These are phyloP conservation scores for Iris macrosiphon DNA, from an alignment of 106 monocot species.

Conservation along the genomic window DNA sequence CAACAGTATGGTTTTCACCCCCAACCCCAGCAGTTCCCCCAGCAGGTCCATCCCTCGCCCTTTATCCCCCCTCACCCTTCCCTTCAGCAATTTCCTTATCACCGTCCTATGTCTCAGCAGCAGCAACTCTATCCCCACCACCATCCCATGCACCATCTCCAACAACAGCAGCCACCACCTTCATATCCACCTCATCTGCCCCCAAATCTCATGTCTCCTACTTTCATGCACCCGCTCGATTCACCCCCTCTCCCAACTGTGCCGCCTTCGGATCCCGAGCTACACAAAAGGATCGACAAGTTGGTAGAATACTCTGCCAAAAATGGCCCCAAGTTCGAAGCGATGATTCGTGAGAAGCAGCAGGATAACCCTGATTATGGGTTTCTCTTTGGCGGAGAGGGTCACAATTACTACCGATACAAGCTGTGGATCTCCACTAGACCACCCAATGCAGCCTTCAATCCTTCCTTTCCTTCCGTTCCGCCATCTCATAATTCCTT, in stretches of 20 bases:
- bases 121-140: constrained; percentile 47
- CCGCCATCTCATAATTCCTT: constrained; percentile 31
- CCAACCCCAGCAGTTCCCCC: constrained; percentile 49
- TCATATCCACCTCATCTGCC: constrained; percentile 32
- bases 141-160: constrained; percentile 27
- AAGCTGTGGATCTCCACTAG: constrained; percentile 56
- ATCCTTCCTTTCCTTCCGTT: constrained; percentile 28
- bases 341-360: constrained; percentile 92
- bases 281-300: constrained; percentile 88
- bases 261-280: constrained; percentile 82
- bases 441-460: constrained; percentile 32
- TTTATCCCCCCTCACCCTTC: constrained; percentile 56
- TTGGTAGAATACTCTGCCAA: constrained; percentile 77
- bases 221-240: constrained; percentile 49
- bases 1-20: constrained; percentile 55
- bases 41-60: constrained; percentile 41
- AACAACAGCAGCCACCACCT: constrained; percentile 38
- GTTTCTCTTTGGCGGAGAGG: constrained; percentile 92
- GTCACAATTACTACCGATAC: constrained; percentile 78
- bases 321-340: constrained; percentile 93
- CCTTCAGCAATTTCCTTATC: constrained; percentile 43
- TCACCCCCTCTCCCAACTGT: constrained; percentile 40
- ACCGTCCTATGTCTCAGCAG: constrained; percentile 34
- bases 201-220: constrained; percentile 37
- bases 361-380: constrained; percentile 82